Conservation (phyloP, 2,329 filamentous ascomycete genomes). For the Xylariaceae sp. region DNA sequence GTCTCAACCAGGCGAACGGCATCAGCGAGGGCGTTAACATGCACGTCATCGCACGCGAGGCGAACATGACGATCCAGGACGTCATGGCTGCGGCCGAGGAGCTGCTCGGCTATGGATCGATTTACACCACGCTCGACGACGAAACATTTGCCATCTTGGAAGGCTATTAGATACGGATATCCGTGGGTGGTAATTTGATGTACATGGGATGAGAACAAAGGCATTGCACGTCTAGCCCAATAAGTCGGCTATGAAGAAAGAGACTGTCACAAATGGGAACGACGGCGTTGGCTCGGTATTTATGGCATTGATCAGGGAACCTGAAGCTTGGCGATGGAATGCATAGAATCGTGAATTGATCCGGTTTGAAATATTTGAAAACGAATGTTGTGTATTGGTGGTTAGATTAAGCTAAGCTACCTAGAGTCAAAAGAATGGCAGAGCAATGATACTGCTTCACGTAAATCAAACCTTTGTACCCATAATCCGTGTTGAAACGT, state of each 20-base stretch:
- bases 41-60: slow-evolving; percentile 72
- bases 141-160: slow-evolving; percentile 89
- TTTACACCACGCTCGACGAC: slow-evolving; percentile 93
- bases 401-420: slow-evolving; percentile 20
- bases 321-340: neutral
- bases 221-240: neutral
- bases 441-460: slow-evolving; percentile 10
- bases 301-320: slow-evolving; percentile 15
- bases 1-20: slow-evolving; percentile 69
- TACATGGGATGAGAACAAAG: neutral
- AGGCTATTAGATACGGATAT: slow-evolving; percentile 38
- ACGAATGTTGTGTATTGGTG: slow-evolving; percentile 20
- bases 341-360: slow-evolving; percentile 5
- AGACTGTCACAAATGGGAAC: slow-evolving; percentile 28
- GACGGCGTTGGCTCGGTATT: slow-evolving; percentile 19
- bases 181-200: neutral
- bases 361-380: neutral
- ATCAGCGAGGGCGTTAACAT: slow-evolving; percentile 85
- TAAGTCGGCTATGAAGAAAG: slow-evolving; percentile 22
- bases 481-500: slow-evolving; percentile 15
- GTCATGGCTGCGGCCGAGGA: slow-evolving; percentile 83
- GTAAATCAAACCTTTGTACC: neutral
- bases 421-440: slow-evolving; percentile 10
- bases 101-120: slow-evolving; percentile 72
- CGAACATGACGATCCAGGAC: slow-evolving; percentile 70